A percentile compares a stretch with the other conserved stretches of the same genome.
These are phyloP conservation scores for Leccinum arenicola DNA, from an alignment of 768 basidiomycete species.

Conservation along the genomic window DNA sequence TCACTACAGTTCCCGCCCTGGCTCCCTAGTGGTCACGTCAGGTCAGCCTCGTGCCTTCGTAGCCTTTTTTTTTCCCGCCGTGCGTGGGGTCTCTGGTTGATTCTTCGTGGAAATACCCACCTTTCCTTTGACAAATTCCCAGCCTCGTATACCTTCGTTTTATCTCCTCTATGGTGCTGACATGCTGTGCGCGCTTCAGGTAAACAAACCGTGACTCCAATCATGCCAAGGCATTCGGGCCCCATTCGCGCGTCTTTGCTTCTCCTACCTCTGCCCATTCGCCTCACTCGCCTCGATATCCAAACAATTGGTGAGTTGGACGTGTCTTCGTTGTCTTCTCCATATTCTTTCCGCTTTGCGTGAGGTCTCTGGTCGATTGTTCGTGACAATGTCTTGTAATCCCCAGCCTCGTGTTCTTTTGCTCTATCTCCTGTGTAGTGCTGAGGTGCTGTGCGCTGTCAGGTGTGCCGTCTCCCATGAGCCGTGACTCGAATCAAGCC, in stretches of 20 bases:
- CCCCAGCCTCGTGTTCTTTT: too few relatives aligned
- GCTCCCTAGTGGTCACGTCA: conserved; percentile 12
- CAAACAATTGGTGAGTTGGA: too few relatives aligned
- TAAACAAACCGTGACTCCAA: conserved; percentile 8
- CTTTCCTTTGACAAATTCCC: neutral
- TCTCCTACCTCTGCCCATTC: conserved; percentile 1
- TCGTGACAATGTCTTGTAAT: too few relatives aligned
- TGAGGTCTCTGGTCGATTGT: too few relatives aligned
- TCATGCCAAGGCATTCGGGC: conserved; percentile 1
- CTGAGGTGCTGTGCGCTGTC: too few relatives aligned
- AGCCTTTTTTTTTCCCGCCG: neutral
- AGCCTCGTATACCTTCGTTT: neutral
- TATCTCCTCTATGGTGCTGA: conserved; percentile 9
- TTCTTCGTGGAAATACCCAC: conserved; percentile 2
- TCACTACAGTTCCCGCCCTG: conserved; percentile 12
- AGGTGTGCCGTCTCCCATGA: too few relatives aligned
- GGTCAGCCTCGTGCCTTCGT: conserved; percentile 4
- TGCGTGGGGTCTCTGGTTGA: neutral
- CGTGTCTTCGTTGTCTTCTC: too few relatives aligned
- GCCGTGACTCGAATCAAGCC: too few relatives aligned
- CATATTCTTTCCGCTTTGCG: too few relatives aligned
- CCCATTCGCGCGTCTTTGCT: conserved; percentile 6
- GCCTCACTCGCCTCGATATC: conserved; percentile 1
- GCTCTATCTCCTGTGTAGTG: too few relatives aligned
- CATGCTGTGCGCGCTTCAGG: neutral